Evolutionary conservation across 441 rosid genomes (phyloP), one percentile per base, ranked within the genome.

Genomic region (Jatropha podagrica): DNA sequence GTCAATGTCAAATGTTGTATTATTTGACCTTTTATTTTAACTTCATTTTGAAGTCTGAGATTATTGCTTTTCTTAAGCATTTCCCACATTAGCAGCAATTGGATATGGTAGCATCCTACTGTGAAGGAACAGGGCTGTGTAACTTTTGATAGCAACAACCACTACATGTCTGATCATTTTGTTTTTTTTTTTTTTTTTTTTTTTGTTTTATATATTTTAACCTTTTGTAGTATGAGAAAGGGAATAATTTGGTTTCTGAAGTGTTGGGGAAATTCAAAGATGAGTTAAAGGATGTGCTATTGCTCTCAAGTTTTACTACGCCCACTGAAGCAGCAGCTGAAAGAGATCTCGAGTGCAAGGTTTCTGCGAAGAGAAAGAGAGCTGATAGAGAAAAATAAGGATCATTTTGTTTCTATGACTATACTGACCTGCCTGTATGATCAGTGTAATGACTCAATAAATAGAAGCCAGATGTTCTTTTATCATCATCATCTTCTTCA

Each of bases 261-360:
- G 66, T 77, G n/a, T 3, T 85, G 80, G 87, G 84, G 48, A 84
- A 83, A 68, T 26, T 79, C 71, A 87, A 86, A 79, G 86, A 87
- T 71, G 13, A 80, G 38, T 26, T 85, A 18, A 59, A 26, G 27
- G 12, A 51, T 68, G 60, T 18, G 7, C 9, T 61, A 2, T 76
- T 78, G 74, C 55, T 82, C 51, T 60, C 86, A 64, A 76, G 75
- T 72, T 17, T 76, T 63, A 27, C 80, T 5, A 75, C 66, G 70
- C 75, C 76, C 13, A 4, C 84, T 52, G 84, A 75, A 62, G 76
- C 78, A 4, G 60, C 38, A 63, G 55, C 54, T 9, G 41, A 49
- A 58, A 62, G 14, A 56, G n/a, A 5, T 40, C 20, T 15, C 15
- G 74, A 71, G 23, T 58, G 74, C 41, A 58, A 51, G 17, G 5